phyloP scores from a whole-genome alignment of 441 rosid genomes.

The Sinapis alba region DNA sequence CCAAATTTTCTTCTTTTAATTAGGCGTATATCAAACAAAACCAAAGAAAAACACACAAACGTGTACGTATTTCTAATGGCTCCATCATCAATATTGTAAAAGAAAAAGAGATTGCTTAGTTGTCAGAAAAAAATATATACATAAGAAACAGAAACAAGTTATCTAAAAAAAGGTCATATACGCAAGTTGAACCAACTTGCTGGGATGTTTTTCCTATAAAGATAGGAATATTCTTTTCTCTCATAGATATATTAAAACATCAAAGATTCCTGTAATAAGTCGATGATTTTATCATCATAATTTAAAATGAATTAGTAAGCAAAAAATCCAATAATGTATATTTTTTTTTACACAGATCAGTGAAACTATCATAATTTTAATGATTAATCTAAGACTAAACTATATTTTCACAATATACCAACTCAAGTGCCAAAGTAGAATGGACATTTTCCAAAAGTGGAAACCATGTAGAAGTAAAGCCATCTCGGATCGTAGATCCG shows the following conservation, averaged over 20 bases:
- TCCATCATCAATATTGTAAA: neutral
- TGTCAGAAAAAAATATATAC: neutral
- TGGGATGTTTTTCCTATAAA: constrained; percentile 24
- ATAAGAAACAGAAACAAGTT: constrained; percentile 20
- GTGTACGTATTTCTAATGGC: neutral
- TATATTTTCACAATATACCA: neutral
- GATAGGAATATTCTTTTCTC: constrained; percentile 30
- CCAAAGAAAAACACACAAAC: neutral
- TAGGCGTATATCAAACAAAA: neutral
- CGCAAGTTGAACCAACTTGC: constrained; percentile 34
- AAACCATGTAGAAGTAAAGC: neutral
- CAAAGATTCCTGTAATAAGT: neutral
- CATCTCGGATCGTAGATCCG: constrained; percentile 13
- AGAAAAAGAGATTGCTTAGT: neutral
- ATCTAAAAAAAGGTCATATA: constrained; percentile 20
- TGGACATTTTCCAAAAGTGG: constrained; percentile 7
- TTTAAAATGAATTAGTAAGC: neutral
- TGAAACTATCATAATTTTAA: neutral
- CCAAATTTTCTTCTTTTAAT: neutral
- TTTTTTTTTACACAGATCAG: too few relatives aligned
- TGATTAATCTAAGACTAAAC: neutral
- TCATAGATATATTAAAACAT: neutral
- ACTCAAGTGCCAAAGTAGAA: neutral
- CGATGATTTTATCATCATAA: neutral
- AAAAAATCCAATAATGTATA: neutral